Percentiles rank a stretch among this genome's conserved stretches.
Conservation (phyloP, 176 grass and related monocot species). For the Cenchrus purpureus region DNA sequence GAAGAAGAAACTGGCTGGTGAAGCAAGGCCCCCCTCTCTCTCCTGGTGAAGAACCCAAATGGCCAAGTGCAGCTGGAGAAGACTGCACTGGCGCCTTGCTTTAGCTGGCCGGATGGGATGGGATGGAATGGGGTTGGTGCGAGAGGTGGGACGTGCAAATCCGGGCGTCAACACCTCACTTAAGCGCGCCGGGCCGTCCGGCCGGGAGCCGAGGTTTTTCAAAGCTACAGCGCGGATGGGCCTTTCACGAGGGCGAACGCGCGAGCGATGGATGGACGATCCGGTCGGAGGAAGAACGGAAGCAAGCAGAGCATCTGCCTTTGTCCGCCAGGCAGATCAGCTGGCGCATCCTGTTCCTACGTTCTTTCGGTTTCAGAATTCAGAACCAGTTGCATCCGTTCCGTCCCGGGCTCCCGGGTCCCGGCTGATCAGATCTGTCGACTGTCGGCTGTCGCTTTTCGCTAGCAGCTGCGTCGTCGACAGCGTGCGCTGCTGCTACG, state of each 20-base stretch:
- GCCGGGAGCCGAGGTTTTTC: neutral
- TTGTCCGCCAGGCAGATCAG: no score
- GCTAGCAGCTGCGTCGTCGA: constrained; percentile 1
- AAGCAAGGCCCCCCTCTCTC: neutral
- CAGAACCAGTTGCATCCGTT: no score
- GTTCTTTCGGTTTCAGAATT: no score
- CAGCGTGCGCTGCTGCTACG: neutral
- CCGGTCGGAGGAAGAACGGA: neutral
- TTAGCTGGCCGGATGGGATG: neutral
- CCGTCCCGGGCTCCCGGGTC: no score
- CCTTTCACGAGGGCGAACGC: constrained; percentile 37
- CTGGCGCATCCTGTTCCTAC: no score
- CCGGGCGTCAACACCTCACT: neutral
- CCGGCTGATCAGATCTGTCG: no score
- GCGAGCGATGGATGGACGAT: neutral
- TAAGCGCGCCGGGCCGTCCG: neutral
- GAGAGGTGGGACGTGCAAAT: constrained; percentile 2
- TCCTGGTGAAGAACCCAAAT: neutral
- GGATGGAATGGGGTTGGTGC: neutral
- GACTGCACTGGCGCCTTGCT: neutral
- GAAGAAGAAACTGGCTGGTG: neutral
- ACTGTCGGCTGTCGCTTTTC: neutral
- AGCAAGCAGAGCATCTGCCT: neutral
- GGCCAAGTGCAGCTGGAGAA: neutral
- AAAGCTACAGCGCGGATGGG: constrained; percentile 26